Conservation (phyloP, 2,329 filamentous ascomycete genomes). For the Exophiala alcalophila region DNA sequence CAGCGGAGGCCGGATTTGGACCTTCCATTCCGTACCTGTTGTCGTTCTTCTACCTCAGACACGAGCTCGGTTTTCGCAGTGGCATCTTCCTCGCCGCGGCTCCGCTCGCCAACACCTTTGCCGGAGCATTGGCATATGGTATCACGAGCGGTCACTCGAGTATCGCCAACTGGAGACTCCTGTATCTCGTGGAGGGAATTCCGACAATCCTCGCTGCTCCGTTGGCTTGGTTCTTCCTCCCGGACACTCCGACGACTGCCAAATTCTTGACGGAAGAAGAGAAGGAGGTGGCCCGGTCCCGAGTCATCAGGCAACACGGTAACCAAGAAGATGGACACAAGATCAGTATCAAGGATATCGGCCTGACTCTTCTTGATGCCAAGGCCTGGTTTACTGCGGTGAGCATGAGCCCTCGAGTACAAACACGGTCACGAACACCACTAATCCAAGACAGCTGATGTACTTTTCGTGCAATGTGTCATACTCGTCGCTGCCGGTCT, state of each 20-base stretch:
- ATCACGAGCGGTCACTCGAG: slow-evolving; percentile 48
- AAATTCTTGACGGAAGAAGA: slow-evolving; percentile 44
- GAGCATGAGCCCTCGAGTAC: too few relatives aligned
- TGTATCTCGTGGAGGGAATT: slow-evolving; percentile 65
- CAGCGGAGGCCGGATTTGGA: slow-evolving; percentile 38
- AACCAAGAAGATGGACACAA: slow-evolving; percentile 2
- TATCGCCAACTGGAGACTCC: slow-evolving; percentile 59
- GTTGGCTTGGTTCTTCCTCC: slow-evolving; percentile 54
- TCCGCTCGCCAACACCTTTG: slow-evolving; percentile 75
- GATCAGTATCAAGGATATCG: slow-evolving; percentile 49
- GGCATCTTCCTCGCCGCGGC: slow-evolving; percentile 56
- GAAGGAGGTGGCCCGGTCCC: slow-evolving; percentile 45
- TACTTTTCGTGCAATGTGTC: slow-evolving; percentile 63
- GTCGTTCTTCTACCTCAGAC: slow-evolving; percentile 58
- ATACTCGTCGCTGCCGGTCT: slow-evolving; percentile 63
- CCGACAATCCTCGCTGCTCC: slow-evolving; percentile 54
- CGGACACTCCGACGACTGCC: slow-evolving; percentile 46
- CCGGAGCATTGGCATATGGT: slow-evolving; percentile 63
- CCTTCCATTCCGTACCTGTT: slow-evolving; percentile 50
- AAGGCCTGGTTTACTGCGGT: slow-evolving; percentile 51
- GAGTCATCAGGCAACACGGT: slow-evolving; percentile 13
- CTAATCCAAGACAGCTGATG: too few relatives aligned
- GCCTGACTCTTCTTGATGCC: slow-evolving; percentile 43
- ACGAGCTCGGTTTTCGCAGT: slow-evolving; percentile 55
- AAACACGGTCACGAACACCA: too few relatives aligned